Evolutionary conservation across 1,284 basidiomycete species (phyloP), one percentile per base, ranked within the genome.

Genomic region (Trametes pubescens): DNA sequence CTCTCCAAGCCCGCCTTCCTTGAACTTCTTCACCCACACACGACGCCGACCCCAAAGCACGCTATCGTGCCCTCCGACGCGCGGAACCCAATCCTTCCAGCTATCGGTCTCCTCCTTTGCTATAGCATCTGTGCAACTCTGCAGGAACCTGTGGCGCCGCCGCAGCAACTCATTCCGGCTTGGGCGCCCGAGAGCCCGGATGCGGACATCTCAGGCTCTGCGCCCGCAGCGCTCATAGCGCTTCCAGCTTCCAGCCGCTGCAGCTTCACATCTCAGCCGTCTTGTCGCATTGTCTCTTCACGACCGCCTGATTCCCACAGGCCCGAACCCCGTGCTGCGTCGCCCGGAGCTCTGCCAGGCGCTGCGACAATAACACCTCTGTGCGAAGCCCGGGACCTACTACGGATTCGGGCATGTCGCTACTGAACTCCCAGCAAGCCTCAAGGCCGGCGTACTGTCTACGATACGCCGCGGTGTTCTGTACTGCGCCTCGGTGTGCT

Each of bases 151-250:
- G 32, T 29, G 4, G 37, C 37, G 21, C 37, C 13, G 14, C 11
- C 37, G 37, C 37, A 11, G 40, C 40, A 18, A 16, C 35, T 10
- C 38, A 47, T 37, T 4, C 40, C 48, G 57, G 48, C 29, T 43
- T 22, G n/a, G n/a, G 38, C 48, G 57, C 57, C 57, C 35, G 52
- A 29, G 26, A 14, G 24, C 44, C 55, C 55, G 34, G 22, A 44
- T 57, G 21, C 34, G 55, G 55, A 32, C 55, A n/a, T 37, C 55
- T 56, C 26, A 44, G 53, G 49, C 51, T 29, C 52, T 38, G 52
- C 52, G 52, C 52, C 24, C 52, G 52, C 52, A 29, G 22, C 38
- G 14, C 34, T 37, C 34, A 5, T 4, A 8, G 8, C n/a, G n/a
- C 18, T 4, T 40, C 18, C 34, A 7, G 32, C 51, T 13, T 34